Percentiles rank a stretch among this genome's conserved stretches.
Evolutionary conservation across 148 eudicot species (phyloP).

Genomic region (Rhododendron williamsianum): DNA sequence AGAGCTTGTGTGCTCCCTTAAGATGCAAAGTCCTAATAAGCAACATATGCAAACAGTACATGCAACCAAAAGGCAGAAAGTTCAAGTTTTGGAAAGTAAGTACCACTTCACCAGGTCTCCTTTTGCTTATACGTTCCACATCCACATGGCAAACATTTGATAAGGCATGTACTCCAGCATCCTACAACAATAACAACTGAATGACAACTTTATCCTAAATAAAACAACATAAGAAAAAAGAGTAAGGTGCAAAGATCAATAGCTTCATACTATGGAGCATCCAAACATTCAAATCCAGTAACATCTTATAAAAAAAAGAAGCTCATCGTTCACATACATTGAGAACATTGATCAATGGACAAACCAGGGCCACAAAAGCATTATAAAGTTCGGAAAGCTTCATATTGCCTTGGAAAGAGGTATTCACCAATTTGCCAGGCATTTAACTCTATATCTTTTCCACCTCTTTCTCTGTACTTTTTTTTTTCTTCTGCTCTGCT

Average conservation of each 20-base stretch:
- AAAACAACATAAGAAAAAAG: background rate
- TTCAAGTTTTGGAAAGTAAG: background rate
- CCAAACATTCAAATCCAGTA: background rate
- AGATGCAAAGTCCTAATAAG: background rate
- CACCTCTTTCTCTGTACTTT: background rate
- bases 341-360: background rate
- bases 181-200: conserved; percentile 37
- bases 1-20: background rate
- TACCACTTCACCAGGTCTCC: conserved; percentile 98
- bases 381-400: background rate
- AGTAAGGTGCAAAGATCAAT: background rate
- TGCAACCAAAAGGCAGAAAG: conserved; percentile 4
- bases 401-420: background rate
- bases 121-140: conserved; percentile 86
- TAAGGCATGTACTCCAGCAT: conserved; percentile 95
- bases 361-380: background rate
- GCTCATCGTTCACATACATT: background rate
- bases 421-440: background rate
- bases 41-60: background rate
- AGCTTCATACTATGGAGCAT: background rate
- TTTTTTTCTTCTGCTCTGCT: background rate
- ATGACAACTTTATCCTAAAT: background rate
- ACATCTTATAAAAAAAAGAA: background rate
- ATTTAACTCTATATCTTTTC: background rate
- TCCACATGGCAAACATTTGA: conserved; percentile 98